Evolutionary conservation across 2,329 filamentous ascomycete species (phyloP), one percentile per base, ranked within the genome.

Genomic region (Acephala macrosclerotiorum): DNA sequence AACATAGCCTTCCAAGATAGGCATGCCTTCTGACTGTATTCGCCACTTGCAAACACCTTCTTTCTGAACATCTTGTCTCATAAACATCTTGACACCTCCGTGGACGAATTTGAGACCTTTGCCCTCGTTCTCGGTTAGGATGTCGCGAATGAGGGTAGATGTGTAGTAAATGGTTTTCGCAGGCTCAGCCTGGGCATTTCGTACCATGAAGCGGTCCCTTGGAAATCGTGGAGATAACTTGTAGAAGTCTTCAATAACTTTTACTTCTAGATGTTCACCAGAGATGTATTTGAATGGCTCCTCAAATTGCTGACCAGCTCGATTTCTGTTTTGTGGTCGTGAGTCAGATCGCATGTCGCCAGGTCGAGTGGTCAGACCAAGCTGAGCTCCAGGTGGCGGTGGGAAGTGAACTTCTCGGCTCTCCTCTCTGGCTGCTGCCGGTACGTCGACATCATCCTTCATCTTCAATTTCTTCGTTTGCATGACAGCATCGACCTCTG

Each of bases 101-200:
- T 99, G 96, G 58, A 99, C 92, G 76, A 99, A 97, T 78, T 96
- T 97, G 79, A 98, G 90, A 55, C 94, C 94, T 33, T 91, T 90
- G 51, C 93, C 92, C 79, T 97, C 94, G 77, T 99, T 99, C 75
- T 91, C 86, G 3, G 85, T 87, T 3, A 99, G 85, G 61, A 99
- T 96, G 70, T 95, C 91, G 36, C 94, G 91, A 25, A 93, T 91
- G 14, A 98, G 85, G 4, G 88, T 87, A 40, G 91, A 94, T 12
- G 94, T 96, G 83, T 98, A 99, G 85, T 99, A 99, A 73, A 99
- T 95, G 33, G 94, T 96, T 82, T 97, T 97, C 60, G 92, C 89
- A 0, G 95, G 93, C 75, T 93, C 89, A 57, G 94, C 96, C 68
- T 90, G 86, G 29, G 92, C 92, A 80, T 99, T 99, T 74, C 96